A percentile compares a stretch with the other conserved stretches of the same genome.
Conservation (phyloP, 805 yeast genomes). For the Blastobotrys americana region DNA sequence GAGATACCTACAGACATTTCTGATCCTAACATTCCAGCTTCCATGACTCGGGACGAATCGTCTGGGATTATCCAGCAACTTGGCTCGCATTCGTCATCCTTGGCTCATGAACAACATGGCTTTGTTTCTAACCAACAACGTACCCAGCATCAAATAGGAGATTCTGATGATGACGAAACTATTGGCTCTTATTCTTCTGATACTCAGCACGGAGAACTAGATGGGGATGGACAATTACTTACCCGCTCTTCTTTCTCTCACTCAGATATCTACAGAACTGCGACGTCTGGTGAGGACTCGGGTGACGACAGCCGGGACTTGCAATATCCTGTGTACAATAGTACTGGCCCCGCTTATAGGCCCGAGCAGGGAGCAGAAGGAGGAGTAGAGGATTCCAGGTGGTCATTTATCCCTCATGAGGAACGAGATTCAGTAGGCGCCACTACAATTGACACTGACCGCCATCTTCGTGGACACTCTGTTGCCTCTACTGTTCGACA, state of each 20-base stretch:
- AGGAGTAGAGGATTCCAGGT: no score
- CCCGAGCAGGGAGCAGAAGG: background rate
- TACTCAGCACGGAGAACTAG: constrained; percentile 1
- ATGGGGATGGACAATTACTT: background rate
- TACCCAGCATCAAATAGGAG: background rate
- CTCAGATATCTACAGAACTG: background rate
- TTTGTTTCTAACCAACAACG: constrained; percentile 7
- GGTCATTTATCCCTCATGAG: background rate
- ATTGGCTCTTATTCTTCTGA: background rate
- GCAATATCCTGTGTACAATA: background rate
- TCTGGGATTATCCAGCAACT: constrained; percentile 27
- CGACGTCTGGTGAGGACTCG: background rate
- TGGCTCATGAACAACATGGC: constrained; percentile 4
- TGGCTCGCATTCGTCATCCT: constrained; percentile 29
- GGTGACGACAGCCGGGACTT: background rate
- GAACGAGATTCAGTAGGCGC: background rate
- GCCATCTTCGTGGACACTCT: background rate
- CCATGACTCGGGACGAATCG: constrained; percentile 28
- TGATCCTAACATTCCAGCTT: constrained; percentile 8
- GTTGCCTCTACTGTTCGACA: background rate
- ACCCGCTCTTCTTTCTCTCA: background rate
- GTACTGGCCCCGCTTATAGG: background rate
- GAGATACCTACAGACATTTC: background rate
- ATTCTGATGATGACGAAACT: constrained; percentile 10
- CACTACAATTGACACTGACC: no score